Evolutionary conservation across 257 asterid genomes (phyloP).

Genomic region (Mitragyna speciosa): DNA sequence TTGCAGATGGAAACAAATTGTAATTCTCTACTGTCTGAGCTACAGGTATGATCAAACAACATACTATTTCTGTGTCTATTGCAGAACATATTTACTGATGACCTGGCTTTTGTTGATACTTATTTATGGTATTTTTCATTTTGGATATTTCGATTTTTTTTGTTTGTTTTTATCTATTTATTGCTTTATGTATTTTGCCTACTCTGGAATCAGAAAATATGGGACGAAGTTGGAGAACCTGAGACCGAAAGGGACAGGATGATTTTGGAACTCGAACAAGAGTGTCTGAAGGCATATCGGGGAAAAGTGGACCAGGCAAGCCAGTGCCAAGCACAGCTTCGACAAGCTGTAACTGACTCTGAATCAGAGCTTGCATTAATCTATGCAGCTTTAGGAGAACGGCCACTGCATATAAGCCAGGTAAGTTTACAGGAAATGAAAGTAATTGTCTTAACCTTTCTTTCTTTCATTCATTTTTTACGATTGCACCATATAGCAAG

Average conservation of each 20-base stretch:
- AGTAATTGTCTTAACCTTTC: background rate
- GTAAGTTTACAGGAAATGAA: slow-evolving; percentile 29
- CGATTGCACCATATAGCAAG: background rate
- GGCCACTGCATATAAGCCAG: slow-evolving; percentile 47
- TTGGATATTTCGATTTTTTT: background rate
- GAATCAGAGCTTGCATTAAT: slow-evolving; percentile 71
- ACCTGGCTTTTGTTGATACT: background rate
- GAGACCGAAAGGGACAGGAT: slow-evolving; percentile 69
- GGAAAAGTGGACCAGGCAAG: slow-evolving; percentile 87
- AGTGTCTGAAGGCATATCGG: slow-evolving; percentile 72
- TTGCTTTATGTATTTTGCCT: background rate
- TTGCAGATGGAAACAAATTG: slow-evolving; percentile 67
- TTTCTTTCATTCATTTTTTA: background rate
- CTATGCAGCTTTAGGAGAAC: slow-evolving; percentile 68
- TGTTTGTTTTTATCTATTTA: background rate
- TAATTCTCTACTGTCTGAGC: slow-evolving; percentile 65
- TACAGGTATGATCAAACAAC: slow-evolving; percentile 52
- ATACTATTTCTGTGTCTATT: background rate
- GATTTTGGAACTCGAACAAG: slow-evolving; percentile 82
- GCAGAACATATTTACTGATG: background rate
- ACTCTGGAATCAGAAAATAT: slow-evolving; percentile 62
- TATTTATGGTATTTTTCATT: background rate
- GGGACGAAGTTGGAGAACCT: slow-evolving; percentile 91
- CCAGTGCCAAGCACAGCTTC: slow-evolving; percentile 63
- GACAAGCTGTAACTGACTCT: slow-evolving; percentile 68